Evolutionary conservation across 2,329 filamentous ascomycete species (phyloP).

Genomic region (Incumbomyces lentus): DNA sequence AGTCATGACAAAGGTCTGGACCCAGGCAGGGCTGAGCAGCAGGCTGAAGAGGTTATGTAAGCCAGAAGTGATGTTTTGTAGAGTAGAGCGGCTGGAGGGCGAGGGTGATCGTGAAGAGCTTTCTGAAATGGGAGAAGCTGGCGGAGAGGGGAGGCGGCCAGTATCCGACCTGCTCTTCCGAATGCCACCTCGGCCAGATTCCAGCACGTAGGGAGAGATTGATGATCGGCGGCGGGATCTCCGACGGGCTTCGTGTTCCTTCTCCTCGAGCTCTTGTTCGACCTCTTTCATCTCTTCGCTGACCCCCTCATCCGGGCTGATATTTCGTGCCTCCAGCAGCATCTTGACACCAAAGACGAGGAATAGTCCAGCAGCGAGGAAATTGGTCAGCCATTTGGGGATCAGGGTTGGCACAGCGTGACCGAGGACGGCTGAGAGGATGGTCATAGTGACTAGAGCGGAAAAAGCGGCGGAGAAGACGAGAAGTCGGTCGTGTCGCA

Average conservation of each 20-base stretch:
- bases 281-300: slow-evolving; percentile 98
- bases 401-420: slow-evolving; percentile 86
- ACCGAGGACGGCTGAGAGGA: slow-evolving; percentile 83
- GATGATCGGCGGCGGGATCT: slow-evolving; percentile 45
- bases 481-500: slow-evolving; percentile 88
- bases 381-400: slow-evolving; percentile 80
- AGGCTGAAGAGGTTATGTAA: slow-evolving; percentile 79
- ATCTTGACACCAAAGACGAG: slow-evolving; percentile 79
- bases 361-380: slow-evolving; percentile 76
- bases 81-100: slow-evolving; percentile 36
- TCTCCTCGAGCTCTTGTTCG: slow-evolving; percentile 84
- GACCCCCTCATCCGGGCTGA: slow-evolving; percentile 83
- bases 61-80: slow-evolving; percentile 46
- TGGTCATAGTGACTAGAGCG: slow-evolving; percentile 85
- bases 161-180: slow-evolving; percentile 60
- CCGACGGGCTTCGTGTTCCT: slow-evolving; percentile 60
- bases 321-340: slow-evolving; percentile 74
- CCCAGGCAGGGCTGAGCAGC: slow-evolving; percentile 89
- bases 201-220: slow-evolving; percentile 64
- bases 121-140: slow-evolving; percentile 63
- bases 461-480: slow-evolving; percentile 94
- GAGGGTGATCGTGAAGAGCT: slow-evolving; percentile 55
- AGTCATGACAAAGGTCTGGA: slow-evolving; percentile 98
- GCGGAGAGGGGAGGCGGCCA: slow-evolving; percentile 67
- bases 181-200: slow-evolving; percentile 60